A percentile compares a stretch with the other conserved stretches of the same genome.
Evolutionary conservation across 805 yeast species (phyloP).

Genomic region (Yarrowia yakushimensis): DNA sequence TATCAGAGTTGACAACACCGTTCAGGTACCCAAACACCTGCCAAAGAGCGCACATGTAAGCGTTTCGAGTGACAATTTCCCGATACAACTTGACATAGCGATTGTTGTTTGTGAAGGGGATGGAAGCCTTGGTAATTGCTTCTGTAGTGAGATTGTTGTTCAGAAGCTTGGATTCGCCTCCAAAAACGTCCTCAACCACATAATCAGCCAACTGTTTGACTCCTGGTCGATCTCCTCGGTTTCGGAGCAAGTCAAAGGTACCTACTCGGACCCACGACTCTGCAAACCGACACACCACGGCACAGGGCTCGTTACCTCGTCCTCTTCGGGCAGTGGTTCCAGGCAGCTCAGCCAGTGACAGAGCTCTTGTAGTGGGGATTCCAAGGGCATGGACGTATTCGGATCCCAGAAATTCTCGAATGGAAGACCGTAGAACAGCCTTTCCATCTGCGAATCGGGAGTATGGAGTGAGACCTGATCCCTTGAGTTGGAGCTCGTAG

Average conservation of each 20-base stretch:
- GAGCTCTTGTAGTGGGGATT: constrained; percentile 81
- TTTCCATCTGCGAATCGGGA: constrained; percentile 96
- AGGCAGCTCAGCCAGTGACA: constrained; percentile 69
- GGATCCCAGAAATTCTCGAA: constrained; percentile 81
- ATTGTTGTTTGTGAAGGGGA: constrained; percentile 43
- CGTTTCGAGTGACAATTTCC: constrained; percentile 71
- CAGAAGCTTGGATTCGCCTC: constrained; percentile 37
- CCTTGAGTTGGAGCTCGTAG: constrained; percentile 80
- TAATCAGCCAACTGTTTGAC: constrained; percentile 64
- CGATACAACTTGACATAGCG: constrained; percentile 68
- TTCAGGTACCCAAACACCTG: constrained; percentile 90
- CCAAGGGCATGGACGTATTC: constrained; percentile 79
- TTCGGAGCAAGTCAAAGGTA: constrained; percentile 75
- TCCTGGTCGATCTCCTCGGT: constrained; percentile 65
- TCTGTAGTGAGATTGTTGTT: constrained; percentile 31
- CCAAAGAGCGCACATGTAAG: constrained; percentile 75
- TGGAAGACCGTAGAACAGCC: constrained; percentile 82
- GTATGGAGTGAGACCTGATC: constrained; percentile 88
- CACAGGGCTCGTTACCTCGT: constrained; percentile 70
- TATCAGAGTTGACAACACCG: constrained; percentile 93
- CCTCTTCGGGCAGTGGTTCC: constrained; percentile 71
- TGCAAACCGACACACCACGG: constrained; percentile 79
- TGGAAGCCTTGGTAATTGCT: not conserved
- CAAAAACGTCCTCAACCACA: constrained; percentile 61
- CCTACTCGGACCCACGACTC: constrained; percentile 87